Conservation (phyloP, 2,329 filamentous ascomycete species). For the Pseudogymnoascus pannorum region DNA sequence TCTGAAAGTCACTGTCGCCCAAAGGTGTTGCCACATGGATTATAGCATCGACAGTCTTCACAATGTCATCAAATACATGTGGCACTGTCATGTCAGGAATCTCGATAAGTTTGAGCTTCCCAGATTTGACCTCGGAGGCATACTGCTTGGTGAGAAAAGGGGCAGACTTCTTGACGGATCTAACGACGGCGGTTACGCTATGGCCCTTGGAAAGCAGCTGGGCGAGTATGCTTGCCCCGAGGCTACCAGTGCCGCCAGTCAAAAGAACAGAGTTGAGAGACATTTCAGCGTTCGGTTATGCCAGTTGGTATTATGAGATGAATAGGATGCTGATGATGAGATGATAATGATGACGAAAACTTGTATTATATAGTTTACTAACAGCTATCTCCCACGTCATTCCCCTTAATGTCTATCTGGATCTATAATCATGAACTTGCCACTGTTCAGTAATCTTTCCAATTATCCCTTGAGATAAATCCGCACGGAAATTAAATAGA, state of each 20-base stretch:
- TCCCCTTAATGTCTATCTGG: background rate
- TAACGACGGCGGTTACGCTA: constrained; percentile 7
- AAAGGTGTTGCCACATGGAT: constrained; percentile 4
- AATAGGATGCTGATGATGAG: too few species aligned
- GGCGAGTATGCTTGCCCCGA: constrained; percentile 7
- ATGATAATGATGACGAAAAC: background rate
- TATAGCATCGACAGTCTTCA: background rate
- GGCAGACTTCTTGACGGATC: background rate
- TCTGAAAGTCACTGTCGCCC: background rate
- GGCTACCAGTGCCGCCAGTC: constrained; percentile 12
- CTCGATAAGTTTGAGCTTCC: constrained; percentile 5
- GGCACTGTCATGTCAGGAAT: constrained; percentile 11
- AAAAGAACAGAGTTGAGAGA: constrained; percentile 8
- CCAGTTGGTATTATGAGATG: background rate
- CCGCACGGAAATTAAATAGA: background rate
- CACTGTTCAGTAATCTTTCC: background rate
- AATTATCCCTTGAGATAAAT: background rate
- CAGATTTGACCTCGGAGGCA: background rate
- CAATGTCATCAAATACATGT: constrained; percentile 8
- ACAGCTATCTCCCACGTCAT: background rate
- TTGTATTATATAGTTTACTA: background rate
- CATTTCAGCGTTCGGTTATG: background rate
- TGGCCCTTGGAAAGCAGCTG: constrained; percentile 7
- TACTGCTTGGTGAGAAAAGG: constrained; percentile 11
- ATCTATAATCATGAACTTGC: background rate